Evolutionary conservation across 2,329 filamentous ascomycete species (phyloP), one percentile per base, ranked within the genome.

Genomic region (Chrysosporium queenslandicum): DNA sequence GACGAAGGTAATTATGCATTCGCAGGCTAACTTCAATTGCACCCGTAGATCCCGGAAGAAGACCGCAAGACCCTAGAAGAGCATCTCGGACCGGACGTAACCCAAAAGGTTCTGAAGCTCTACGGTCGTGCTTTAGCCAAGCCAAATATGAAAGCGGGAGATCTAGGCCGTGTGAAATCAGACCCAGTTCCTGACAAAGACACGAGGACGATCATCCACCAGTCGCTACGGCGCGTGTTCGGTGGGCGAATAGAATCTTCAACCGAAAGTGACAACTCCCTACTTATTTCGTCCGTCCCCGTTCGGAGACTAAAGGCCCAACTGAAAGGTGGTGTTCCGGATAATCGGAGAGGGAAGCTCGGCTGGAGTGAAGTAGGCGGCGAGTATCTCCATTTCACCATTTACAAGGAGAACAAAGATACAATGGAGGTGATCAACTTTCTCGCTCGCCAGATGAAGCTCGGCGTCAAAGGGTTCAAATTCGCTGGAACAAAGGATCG

Each of bases 321-420:
- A 30, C 43, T 46, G 21, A 50, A 53, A 61, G 60, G 59, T 51
- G 64, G 67, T 60, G 56, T 62, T 34, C 52, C 46, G 25, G 57
- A 55, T 40, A 53, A 54, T 34, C 58, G 58, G 45, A 66, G 67
- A 46, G 69, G 72, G 41, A 77, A 76, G 59, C 61, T 78, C 32
- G 74, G 72, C 49, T 86, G 82, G 82, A 72, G 80, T 50, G 81
- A 85, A 58, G 71, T 83, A 39, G 82, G 77, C n/a, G 87, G 86
- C 16, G 84, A 89, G 46, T 92, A 87, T 66, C 73, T 95, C 12
- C 89, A 95, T 67, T 94, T 95, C 66, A 91, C 87, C 0, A 75
- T 96, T 48, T 94, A 91, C 78, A 96, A 96, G 71, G 90, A 95
- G 71, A 96, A 96, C 71, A 90, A 91, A 64, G 90, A 96, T 65